Conservation (phyloP, 345 rosid species). For the Anacardium occidentale region DNA sequence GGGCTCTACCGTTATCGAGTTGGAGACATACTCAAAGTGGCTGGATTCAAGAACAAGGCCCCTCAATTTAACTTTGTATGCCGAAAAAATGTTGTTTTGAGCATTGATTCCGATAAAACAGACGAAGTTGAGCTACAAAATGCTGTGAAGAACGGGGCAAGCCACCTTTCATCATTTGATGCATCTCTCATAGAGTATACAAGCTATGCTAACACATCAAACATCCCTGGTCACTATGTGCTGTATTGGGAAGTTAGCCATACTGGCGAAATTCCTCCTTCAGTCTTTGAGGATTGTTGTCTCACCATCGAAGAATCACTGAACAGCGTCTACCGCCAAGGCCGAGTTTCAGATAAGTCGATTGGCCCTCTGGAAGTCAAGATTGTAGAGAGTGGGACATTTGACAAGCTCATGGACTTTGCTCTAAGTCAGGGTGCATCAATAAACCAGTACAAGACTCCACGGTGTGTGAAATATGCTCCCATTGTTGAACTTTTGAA, state of each 20-base stretch:
- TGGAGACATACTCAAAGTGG: slow-evolving; percentile 55
- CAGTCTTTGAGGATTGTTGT: slow-evolving; percentile 53
- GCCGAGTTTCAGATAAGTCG: slow-evolving; percentile 50
- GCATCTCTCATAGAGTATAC: slow-evolving; percentile 45
- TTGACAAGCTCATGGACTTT: slow-evolving; percentile 61
- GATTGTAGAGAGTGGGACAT: slow-evolving; percentile 48
- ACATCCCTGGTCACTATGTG: slow-evolving; percentile 49
- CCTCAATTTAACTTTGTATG: slow-evolving; percentile 56
- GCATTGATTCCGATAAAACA: slow-evolving; percentile 56
- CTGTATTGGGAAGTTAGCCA: slow-evolving; percentile 45
- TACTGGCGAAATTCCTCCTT: slow-evolving; percentile 38
- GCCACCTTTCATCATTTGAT: slow-evolving; percentile 40
- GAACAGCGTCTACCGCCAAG: slow-evolving; percentile 56
- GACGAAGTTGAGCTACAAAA: slow-evolving; percentile 55
- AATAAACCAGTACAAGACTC: slow-evolving; percentile 57
- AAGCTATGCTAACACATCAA: slow-evolving; percentile 45
- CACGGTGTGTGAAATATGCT: slow-evolving; percentile 49
- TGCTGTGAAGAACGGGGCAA: slow-evolving; percentile 45
- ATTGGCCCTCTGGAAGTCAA: slow-evolving; percentile 55
- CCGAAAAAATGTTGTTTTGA: slow-evolving; percentile 48
- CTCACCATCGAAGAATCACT: slow-evolving; percentile 50
- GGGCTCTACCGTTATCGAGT: slow-evolving; percentile 57
- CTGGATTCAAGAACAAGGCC: slow-evolving; percentile 56
- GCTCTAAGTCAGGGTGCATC: slow-evolving; percentile 53
- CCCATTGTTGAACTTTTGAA: slow-evolving; percentile 53